phyloP scores from a whole-genome alignment of 202 grass and related monocot species.

The Setaria viridis region DNA sequence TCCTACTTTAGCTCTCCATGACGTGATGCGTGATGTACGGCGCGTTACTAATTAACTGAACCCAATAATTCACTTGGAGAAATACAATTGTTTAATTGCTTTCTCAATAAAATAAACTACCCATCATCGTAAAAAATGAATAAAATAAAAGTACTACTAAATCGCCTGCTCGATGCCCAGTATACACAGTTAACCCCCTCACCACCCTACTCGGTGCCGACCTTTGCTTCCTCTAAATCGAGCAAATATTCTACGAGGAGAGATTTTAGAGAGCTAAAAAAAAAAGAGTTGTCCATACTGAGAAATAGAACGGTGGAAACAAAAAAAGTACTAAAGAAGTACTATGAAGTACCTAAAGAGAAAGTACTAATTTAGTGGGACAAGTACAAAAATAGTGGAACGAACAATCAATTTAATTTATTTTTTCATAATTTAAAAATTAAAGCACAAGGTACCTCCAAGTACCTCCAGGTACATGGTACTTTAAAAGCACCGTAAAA shows the following conservation, averaged over 20 bases:
- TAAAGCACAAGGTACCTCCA: too few species aligned
- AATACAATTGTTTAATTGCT: not conserved
- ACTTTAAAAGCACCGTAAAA: too few species aligned
- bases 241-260: not conserved
- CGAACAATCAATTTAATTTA: too few species aligned
- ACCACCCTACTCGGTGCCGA: constrained; percentile 42
- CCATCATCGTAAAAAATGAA: not conserved
- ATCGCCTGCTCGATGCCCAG: not conserved
- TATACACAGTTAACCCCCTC: not conserved
- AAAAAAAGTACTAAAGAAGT: too few species aligned
- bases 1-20: not conserved
- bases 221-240: constrained; percentile 3
- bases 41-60: not conserved
- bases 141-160: not conserved
- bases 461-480: too few species aligned
- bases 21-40: not conserved
- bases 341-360: too few species aligned
- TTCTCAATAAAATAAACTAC: not conserved
- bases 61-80: not conserved
- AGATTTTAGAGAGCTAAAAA: too few species aligned
- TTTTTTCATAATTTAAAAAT: too few species aligned
- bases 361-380: too few species aligned
- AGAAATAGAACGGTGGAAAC: too few species aligned
- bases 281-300: too few species aligned
- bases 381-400: too few species aligned